Evolutionary conservation across 305 asterid genomes (phyloP), one percentile per base, ranked within the genome.

Genomic region (Fraxinus velutina): DNA sequence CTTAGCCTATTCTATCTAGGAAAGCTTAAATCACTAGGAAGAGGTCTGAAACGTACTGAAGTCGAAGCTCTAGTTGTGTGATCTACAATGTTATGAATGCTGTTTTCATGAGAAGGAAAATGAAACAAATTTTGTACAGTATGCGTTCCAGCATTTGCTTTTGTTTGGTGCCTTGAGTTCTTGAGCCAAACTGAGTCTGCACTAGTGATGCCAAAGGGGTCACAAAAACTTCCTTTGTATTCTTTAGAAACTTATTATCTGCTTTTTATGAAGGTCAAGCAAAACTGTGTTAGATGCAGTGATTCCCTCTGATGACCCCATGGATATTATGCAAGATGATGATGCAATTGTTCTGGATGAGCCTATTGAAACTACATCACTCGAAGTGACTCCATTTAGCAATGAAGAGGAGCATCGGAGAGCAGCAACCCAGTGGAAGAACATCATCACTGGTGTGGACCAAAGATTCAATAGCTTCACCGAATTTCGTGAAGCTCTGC

Each of bases 341-440:
- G 50, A 71, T n/a, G 86, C 87, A 13, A 82, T 89, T 85, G 90
- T 90, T 62, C 79, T 90, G 83, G 95, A 90, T 37, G 90, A 85
- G 79, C 90, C 93, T 70, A 77, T 92, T 44, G 95, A 86, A 83
- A 83, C 86, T 13, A 80, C 83, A 5, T 85, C 90, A 0, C 85
- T 88, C 34, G 89, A 83, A 71, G 79, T 76, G 12, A 83, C 79
- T 70, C 87, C 90, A 8, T 78, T 82, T 79, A 79, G 79, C 88
- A 89, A 75, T 75, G 91, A 88, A 7, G 94, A 94, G 64, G 92
- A 90, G 92, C 97, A 94, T 75, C 88, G 92, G 78, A 89, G 89
- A 89, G 99, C 97, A 29, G 94, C 98, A 33, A 89, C 90, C 60
- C 99, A 94, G 89, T 96, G 99, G 99, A 94, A 94, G 90, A 92